A percentile compares a stretch with the other conserved stretches of the same genome.
Conservation (phyloP, 108 stramenopile genomes). For the Cylindrotheca closterium region DNA sequence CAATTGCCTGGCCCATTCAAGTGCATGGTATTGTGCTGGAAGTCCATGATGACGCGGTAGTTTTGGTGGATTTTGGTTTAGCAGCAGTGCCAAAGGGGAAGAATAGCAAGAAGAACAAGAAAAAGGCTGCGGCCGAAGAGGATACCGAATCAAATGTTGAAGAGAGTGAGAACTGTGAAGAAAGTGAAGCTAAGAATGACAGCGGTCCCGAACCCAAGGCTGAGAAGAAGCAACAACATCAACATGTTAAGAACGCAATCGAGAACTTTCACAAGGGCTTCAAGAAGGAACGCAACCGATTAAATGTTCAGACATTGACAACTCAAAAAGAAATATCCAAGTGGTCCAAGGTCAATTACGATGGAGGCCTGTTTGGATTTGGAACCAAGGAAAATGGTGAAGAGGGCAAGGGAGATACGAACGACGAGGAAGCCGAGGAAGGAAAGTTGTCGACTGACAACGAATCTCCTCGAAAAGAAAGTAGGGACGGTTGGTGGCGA, state of each 20-base stretch:
- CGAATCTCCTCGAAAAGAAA: no score
- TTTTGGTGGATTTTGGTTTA: slow-evolving; percentile 57
- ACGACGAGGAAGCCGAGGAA: neutral
- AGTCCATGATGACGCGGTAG: slow-evolving; percentile 16
- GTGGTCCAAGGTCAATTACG: slow-evolving; percentile 31
- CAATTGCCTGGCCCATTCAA: slow-evolving; percentile 61
- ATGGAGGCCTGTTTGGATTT: slow-evolving; percentile 12
- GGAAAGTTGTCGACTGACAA: neutral
- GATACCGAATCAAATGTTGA: neutral
- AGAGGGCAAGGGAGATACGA: neutral
- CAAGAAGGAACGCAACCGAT: slow-evolving; percentile 8
- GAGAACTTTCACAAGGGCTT: neutral
- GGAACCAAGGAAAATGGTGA: neutral
- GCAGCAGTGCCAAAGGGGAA: slow-evolving; percentile 7
- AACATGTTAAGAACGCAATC: neutral
- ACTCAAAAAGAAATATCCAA: slow-evolving; percentile 4
- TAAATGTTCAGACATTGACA: slow-evolving; percentile 10
- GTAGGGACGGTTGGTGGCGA: no score
- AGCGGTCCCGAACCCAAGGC: neutral
- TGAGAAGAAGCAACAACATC: slow-evolving; percentile 8
- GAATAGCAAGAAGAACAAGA: neutral
- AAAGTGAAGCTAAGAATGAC: neutral
- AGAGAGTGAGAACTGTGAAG: neutral
- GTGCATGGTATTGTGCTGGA: slow-evolving; percentile 63
- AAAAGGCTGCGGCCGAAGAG: neutral